Conservation (phyloP, 2,329 filamentous ascomycete genomes). For the Huntiella abstrusa region DNA sequence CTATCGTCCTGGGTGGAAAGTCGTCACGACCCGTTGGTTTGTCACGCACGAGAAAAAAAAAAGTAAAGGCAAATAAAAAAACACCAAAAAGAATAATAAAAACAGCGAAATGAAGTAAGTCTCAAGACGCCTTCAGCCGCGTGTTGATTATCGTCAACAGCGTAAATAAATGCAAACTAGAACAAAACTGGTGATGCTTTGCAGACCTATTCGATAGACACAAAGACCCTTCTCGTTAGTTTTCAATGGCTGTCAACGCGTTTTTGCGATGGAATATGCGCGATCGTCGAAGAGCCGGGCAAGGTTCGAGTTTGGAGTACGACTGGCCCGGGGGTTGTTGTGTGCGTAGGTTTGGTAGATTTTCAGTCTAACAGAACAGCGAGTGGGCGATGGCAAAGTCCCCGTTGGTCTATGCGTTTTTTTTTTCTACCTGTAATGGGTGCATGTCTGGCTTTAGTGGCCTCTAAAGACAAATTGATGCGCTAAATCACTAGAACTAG, state of each 20-base stretch:
- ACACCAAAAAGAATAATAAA: background rate
- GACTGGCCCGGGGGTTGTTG: background rate
- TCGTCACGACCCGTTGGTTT: too few species aligned
- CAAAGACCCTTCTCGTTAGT: background rate
- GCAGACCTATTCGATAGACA: background rate
- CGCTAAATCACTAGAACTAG: too few species aligned
- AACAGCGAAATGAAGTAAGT: background rate
- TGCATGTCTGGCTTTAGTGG: too few species aligned
- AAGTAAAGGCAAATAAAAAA: too few species aligned
- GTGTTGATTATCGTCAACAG: background rate
- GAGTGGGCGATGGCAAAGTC: too few species aligned
- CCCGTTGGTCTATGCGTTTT: too few species aligned
- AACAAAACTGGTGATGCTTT: background rate
- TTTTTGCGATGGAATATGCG: conserved; percentile 6
- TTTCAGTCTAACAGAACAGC: too few species aligned
- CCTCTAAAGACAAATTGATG: too few species aligned
- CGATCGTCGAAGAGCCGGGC: conserved; percentile 4
- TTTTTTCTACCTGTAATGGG: too few species aligned
- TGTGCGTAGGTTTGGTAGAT: background rate
- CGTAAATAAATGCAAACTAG: background rate
- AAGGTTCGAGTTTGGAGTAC: conserved; percentile 4
- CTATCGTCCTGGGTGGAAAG: background rate
- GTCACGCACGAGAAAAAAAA: too few species aligned
- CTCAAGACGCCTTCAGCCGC: background rate
- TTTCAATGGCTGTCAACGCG: conserved; percentile 1